These are phyloP conservation scores for Polyporus tsugae DNA, from an alignment of 1,284 basidiomycete genomes.

Conservation along the genomic window DNA sequence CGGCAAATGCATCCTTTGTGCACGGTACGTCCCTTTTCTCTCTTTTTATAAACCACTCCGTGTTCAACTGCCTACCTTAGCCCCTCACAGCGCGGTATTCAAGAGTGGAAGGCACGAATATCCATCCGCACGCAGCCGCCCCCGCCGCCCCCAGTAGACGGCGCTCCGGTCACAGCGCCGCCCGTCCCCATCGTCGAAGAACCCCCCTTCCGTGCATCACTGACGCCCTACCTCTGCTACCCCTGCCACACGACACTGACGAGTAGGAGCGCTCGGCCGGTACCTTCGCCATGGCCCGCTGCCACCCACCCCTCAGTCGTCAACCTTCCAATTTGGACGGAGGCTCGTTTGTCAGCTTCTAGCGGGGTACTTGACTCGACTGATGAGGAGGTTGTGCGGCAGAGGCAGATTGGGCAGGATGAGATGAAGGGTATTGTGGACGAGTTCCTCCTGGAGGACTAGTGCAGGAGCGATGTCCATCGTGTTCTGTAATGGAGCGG, in stretches of 20 bases:
- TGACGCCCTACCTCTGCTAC: conserved; percentile 35
- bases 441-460: conserved; percentile 25
- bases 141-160: neutral
- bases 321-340: conserved; percentile 30
- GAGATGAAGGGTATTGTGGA: conserved; percentile 32
- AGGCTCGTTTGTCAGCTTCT: conserved; percentile 17
- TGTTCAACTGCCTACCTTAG: conserved; percentile 13
- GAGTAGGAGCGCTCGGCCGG: conserved; percentile 32
- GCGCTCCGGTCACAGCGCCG: neutral
- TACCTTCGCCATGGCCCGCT: conserved; percentile 26
- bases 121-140: conserved; percentile 30
- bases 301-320: conserved; percentile 2
- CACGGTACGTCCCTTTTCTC: conserved; percentile 59
- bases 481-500: neutral
- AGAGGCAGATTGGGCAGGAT: conserved; percentile 22
- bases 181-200: neutral
- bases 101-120: conserved; percentile 37
- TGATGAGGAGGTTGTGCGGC: conserved; percentile 20
- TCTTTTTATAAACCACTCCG: neutral
- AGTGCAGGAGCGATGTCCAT: neutral
- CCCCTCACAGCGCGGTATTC: conserved; percentile 32
- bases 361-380: neutral
- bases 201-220: conserved; percentile 10
- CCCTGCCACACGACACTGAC: conserved; percentile 36
- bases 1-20: conserved; percentile 72